Evolutionary conservation across 345 rosid species (phyloP).

Genomic region (Aethionema arabicum): DNA sequence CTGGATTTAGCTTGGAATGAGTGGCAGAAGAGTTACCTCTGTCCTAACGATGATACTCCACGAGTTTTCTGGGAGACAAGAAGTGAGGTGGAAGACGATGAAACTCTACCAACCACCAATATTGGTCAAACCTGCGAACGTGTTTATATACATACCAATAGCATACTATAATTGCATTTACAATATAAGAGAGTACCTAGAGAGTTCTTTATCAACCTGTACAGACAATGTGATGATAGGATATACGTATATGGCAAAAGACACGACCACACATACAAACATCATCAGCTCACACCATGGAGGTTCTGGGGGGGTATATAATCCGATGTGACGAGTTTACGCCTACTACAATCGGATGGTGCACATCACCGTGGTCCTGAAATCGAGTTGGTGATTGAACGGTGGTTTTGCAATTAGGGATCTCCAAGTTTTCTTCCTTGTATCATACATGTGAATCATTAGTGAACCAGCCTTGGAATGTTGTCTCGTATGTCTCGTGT

Average conservation of each 20-base stretch:
- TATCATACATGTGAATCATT: constrained; percentile 68
- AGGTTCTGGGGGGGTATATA: background rate
- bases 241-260: constrained; percentile 18
- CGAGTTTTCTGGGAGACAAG: background rate
- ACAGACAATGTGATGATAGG: constrained; percentile 14
- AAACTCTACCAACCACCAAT: background rate
- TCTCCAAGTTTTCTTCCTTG: constrained; percentile 75
- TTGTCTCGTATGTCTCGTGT: constrained; percentile 44
- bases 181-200: constrained; percentile 18
- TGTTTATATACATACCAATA: constrained; percentile 8
- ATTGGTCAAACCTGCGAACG: background rate
- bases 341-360: constrained; percentile 50
- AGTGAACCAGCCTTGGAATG: constrained; percentile 54
- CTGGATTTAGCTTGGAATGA: background rate
- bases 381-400: constrained; percentile 51
- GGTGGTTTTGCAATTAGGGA: constrained; percentile 52
- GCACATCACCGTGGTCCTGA: constrained; percentile 66
- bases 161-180: background rate
- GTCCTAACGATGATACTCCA: background rate
- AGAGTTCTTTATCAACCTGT: constrained; percentile 14
- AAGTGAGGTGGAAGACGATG: background rate
- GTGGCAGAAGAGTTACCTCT: constrained; percentile 8
- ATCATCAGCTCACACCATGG: constrained; percentile 16
- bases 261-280: constrained; percentile 24
- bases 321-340: background rate